phyloP scores from a whole-genome alignment of 2,329 filamentous ascomycete species.

The Neofusicoccum laricinum region DNA sequence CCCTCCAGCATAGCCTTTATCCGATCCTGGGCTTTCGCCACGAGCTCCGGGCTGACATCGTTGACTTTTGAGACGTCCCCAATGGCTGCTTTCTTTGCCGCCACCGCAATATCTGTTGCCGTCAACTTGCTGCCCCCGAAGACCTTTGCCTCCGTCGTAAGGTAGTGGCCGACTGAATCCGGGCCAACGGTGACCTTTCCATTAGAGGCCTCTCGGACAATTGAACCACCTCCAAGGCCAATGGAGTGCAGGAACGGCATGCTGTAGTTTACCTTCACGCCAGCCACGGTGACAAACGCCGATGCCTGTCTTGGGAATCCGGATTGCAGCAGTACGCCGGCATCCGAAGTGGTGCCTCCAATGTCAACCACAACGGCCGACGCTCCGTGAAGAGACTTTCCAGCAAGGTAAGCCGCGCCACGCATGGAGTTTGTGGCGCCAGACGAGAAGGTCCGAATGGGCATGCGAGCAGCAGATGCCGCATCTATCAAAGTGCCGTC shows the following conservation, averaged over 20 bases:
- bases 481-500: conserved; percentile 51
- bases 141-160: conserved; percentile 52
- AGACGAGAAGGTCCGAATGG: conserved; percentile 52
- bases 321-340: conserved; percentile 58
- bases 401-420: conserved; percentile 44
- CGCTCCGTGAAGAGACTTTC: conserved; percentile 20
- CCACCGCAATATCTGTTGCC: conserved; percentile 55
- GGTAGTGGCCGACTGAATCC: conserved; percentile 60
- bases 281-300: conserved; percentile 60
- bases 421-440: conserved; percentile 55
- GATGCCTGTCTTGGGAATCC: conserved; percentile 64
- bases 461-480: conserved; percentile 45
- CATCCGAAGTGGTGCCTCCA: conserved; percentile 65
- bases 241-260: conserved; percentile 35
- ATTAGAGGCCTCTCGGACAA: conserved; percentile 42
- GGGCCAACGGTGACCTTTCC: conserved; percentile 53
- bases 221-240: conserved; percentile 58
- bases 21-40: conserved; percentile 26
- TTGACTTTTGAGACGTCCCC: conserved; percentile 42
- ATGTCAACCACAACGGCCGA: conserved; percentile 56
- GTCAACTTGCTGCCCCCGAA: conserved; percentile 59
- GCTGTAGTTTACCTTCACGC: conserved; percentile 57
- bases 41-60: conserved; percentile 25
- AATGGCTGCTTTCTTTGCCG: conserved; percentile 39
- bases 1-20: conserved; percentile 54